Evolutionary conservation across 2,329 filamentous ascomycete genomes (phyloP), one percentile per base, ranked within the genome.

Genomic region (Aspergillus sp.): DNA sequence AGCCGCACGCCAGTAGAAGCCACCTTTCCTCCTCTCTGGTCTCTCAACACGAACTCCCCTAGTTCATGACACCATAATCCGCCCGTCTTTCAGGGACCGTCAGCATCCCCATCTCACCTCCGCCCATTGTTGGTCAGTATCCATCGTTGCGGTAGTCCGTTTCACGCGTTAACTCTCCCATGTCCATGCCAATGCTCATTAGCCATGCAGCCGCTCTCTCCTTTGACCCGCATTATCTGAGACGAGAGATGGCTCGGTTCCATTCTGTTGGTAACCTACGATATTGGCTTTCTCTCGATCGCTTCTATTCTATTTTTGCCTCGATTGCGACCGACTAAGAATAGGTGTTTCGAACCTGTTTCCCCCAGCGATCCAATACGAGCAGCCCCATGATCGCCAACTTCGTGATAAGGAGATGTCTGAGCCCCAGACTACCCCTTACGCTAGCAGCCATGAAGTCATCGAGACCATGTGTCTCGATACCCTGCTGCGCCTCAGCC

Each of bases 401-500:
- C 23, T 54, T 49, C 48, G 50, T 55, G 43, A 54, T 57, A 47
- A 39, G 49, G 57, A 19, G 41, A 21, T 50, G 49, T 52, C 58
- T 63, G 59, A 65, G 65, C 65, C 63, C 63, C 63, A 58, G 38
- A n/a, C 50, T 54, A n/a, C 56, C 47, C 55, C 58, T 49, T 49
- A 49, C 47, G 47, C 47, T 49, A 49, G 23, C 25, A 49, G 15
- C 15, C 25, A 49, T 32, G 47, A 30, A 28, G 5, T 49, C 47
- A 49, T 49, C 15, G 47, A 49, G 39, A 28, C 8, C 17, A 8
- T 25, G 39, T 30, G 4, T 19, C 19, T 49, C 25, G 32, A 47
- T 38, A 56, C 41, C 21, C 49, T 49, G 39, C 53, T 60, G 59
- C 62, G 65, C 65, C 63, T 64, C 65, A 65, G 58, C 59, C 62